Evolutionary conservation across 208 protist species (phyloP), one percentile per base, ranked within the genome.

Genomic region (Trypanosoma congolense): DNA sequence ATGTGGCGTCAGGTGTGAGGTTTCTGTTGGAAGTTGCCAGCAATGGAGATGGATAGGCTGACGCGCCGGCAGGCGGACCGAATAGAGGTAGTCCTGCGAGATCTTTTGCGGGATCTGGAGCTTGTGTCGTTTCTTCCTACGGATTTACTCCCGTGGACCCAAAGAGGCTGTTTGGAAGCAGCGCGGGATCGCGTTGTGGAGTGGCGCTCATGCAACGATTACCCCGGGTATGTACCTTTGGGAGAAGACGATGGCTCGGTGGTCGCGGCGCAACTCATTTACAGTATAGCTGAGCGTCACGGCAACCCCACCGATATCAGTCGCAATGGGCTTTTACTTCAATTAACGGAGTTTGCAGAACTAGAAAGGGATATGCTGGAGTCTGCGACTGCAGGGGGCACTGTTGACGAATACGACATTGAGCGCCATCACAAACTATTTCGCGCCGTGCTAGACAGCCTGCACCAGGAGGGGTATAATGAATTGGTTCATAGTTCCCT

Each of bases 21-120:
- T 40, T n/a, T 14, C 35, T 40, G 8, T 40, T 40, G 18, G 1
- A 21, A 22, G 24, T 2, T 19, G 19, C 29, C 4, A 41, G 41
- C 2, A 29, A 90, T 92, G 83, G 81, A 94, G 22, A 91, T 94
- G 75, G 84, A 94, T 63, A 75, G 68, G 22, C 60, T 90, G 46
- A 94, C 87, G 45, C 72, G 83, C 31, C 70, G 70, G 38, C 83
- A 94, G 72, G 87, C 83, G 35, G 67, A 75, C 31, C 86, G 86
- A 71, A 75, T 90, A 14, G 81, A 90, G 56, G 61, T 21, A 4
- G 84, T 94, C 16, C 53, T 95, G 14, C 41, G 40, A n/a, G 88
- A 92, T 58, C 64, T 91, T 22, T 55, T 82, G 4, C 56, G 51
- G 4, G 84, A 95, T 46, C 57, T 95, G 9, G 56, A 89, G 50